phyloP scores from a whole-genome alignment of 1,284 basidiomycete species.

The Cryptococcus wingfieldii region DNA sequence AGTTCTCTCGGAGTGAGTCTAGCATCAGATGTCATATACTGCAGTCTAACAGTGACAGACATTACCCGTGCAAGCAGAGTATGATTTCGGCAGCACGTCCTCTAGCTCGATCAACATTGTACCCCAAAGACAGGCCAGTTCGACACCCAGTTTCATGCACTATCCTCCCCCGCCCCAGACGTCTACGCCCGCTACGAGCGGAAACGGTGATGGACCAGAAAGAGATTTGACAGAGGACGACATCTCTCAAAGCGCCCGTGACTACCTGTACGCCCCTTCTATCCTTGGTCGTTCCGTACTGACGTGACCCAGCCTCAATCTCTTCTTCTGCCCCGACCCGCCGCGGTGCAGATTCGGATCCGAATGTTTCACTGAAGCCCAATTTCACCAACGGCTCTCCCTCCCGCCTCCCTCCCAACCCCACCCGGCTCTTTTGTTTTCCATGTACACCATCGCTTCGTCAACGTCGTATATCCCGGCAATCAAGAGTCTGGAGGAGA shows the following conservation, averaged over 20 bases:
- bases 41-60: too few species aligned
- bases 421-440: constrained; percentile 27
- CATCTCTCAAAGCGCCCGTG: constrained; percentile 21
- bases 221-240: constrained; percentile 1
- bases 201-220: constrained; percentile 2
- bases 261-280: constrained; percentile 23
- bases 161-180: too few species aligned
- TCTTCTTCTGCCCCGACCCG: constrained; percentile 24
- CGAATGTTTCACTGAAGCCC: constrained; percentile 20
- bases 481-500: constrained; percentile 19
- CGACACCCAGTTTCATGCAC: too few species aligned
- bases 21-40: too few species aligned
- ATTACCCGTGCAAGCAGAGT: too few species aligned
- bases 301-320: constrained; percentile 18
- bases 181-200: neutral
- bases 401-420: constrained; percentile 8
- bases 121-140: too few species aligned
- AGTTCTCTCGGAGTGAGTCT: too few species aligned
- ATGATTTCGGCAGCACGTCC: too few species aligned
- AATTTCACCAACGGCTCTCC: constrained; percentile 16
- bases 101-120: too few species aligned
- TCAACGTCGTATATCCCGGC: constrained; percentile 28
- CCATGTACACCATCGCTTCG: constrained; percentile 29
- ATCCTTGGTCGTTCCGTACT: neutral
- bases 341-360: constrained; percentile 17